Evolutionary conservation across 768 basidiomycete species (phyloP).

Genomic region (Termitomyces sp.): DNA sequence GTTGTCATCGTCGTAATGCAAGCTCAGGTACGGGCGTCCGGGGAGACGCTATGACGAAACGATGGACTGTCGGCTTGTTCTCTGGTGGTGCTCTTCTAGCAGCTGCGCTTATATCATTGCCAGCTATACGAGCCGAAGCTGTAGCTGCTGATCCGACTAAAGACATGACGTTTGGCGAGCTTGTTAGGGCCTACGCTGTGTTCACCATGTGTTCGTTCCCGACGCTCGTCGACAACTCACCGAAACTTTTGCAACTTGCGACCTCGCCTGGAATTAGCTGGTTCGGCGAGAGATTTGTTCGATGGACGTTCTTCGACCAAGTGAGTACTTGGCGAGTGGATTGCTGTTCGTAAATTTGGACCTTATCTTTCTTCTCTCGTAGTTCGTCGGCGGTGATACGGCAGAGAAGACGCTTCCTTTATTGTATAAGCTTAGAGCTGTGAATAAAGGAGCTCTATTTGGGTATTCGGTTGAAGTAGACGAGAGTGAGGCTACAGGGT

Average conservation of each 20-base stretch:
- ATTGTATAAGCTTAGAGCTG: constrained; percentile 53
- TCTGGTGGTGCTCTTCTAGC: constrained; percentile 12
- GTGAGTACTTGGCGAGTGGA: constrained; percentile 28
- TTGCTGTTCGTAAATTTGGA: background rate
- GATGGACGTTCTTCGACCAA: constrained; percentile 83
- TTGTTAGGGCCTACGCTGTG: constrained; percentile 74
- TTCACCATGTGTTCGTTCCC: constrained; percentile 80
- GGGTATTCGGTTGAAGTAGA: constrained; percentile 87
- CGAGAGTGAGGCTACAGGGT: constrained; percentile 41
- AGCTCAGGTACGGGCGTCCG: constrained; percentile 3
- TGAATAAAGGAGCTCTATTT: constrained; percentile 73
- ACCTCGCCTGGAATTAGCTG: constrained; percentile 56
- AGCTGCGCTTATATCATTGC: constrained; percentile 11
- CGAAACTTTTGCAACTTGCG: constrained; percentile 52
- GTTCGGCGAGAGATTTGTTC: constrained; percentile 64
- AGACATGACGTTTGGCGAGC: constrained; percentile 27
- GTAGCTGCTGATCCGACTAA: constrained; percentile 6
- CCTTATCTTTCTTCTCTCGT: background rate
- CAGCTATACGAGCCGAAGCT: constrained; percentile 12
- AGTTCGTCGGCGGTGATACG: constrained; percentile 91
- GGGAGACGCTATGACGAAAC: background rate
- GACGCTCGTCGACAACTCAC: constrained; percentile 69
- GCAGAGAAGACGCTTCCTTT: constrained; percentile 63
- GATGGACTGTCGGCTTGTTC: constrained; percentile 2
- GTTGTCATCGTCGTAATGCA: constrained; percentile 7